A percentile compares a stretch with the other conserved stretches of the same genome.
Conservation (phyloP, 2,329 filamentous ascomycete genomes). For the Nemania serpens region DNA sequence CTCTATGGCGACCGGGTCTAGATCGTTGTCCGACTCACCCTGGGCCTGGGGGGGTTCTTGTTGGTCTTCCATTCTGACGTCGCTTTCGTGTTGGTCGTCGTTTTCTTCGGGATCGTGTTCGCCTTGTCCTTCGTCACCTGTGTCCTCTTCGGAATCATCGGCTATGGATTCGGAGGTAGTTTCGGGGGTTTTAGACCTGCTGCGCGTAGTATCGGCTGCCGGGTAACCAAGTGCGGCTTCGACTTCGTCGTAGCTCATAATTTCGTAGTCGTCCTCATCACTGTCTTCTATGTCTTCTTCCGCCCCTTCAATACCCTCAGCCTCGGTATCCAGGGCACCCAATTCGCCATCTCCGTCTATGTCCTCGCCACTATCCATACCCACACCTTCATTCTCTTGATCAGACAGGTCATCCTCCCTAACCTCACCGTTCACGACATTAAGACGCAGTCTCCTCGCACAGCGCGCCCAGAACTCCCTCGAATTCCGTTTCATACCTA, state of each 20-base stretch:
- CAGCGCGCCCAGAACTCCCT: slow-evolving; percentile 53
- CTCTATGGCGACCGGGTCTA: slow-evolving; percentile 19
- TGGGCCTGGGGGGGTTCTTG: slow-evolving; percentile 34
- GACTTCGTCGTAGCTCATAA: slow-evolving; percentile 51
- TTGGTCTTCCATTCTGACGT: slow-evolving; percentile 28
- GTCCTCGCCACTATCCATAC: not conserved
- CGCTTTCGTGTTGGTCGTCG: not conserved
- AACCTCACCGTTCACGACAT: slow-evolving; percentile 49
- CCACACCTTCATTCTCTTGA: slow-evolving; percentile 11
- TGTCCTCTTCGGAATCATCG: slow-evolving; percentile 18
- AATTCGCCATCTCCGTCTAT: not conserved
- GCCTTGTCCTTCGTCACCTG: slow-evolving; percentile 7
- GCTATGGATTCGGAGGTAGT: slow-evolving; percentile 6
- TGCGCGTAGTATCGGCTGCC: not conserved
- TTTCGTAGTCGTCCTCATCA: slow-evolving; percentile 28
- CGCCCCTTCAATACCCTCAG: slow-evolving; percentile 3
- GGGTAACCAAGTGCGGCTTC: slow-evolving; percentile 46
- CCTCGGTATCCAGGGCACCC: not conserved
- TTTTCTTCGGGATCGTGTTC: not conserved
- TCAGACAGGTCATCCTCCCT: slow-evolving; percentile 40
- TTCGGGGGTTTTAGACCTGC: not conserved
- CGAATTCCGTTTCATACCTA: slow-evolving; percentile 48
- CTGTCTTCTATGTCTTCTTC: slow-evolving; percentile 27
- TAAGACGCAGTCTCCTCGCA: slow-evolving; percentile 55
- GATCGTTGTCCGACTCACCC: slow-evolving; percentile 34